Evolutionary conservation across 169 alveolate species (phyloP), one percentile per base, ranked within the genome.

Genomic region (Plasmodium fragile): DNA sequence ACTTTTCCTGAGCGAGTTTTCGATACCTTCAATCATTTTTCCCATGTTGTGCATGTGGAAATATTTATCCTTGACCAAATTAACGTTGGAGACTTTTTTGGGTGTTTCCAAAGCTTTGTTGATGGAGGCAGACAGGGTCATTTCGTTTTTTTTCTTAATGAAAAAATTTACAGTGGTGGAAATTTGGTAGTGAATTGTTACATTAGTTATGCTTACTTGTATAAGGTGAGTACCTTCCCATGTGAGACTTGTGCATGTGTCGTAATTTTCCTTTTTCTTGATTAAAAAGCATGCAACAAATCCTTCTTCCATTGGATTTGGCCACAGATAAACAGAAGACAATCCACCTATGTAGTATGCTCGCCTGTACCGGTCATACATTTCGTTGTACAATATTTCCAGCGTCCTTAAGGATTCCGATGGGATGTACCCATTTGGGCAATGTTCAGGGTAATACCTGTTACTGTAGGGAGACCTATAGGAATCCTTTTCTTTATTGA

Each of bases 171-270:
- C 39, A 49, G 93, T 84, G 34, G 84, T 36, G 11, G 93, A 84
- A 32, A 84, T 84, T 84, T 84, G 93, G 39, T 84, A 84, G 28
- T 73, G 81, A 30, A 84, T 32, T 49, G 39, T 52, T 49, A 34
- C 45, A 65, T 84, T 77, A 13, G 85, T 34, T 72, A 84, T 73
- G 78, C 78, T 84, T 30, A 84, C 93, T n/a, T 84, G 93, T 84
- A 84, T 84, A 73, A 84, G 55, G 39, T 84, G 93, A 32, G 93
- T 84, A 45, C 53, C 93, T 84, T 84, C 93, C 93, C 93, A 84
- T 45, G 18, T 41, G 11, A 84, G 53, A 49, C 43, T 36, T 16
- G 80, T 84, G 18, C 39, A 34, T 16, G 18, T 18, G 78, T 75
- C 78, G 59, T 45, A 84, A 11, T 43, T 49, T 72, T 84, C 93